Base-by-base conservation (phyloP, 2,329 filamentous ascomycete species). In the Dichotomopilus funicola region DNA sequence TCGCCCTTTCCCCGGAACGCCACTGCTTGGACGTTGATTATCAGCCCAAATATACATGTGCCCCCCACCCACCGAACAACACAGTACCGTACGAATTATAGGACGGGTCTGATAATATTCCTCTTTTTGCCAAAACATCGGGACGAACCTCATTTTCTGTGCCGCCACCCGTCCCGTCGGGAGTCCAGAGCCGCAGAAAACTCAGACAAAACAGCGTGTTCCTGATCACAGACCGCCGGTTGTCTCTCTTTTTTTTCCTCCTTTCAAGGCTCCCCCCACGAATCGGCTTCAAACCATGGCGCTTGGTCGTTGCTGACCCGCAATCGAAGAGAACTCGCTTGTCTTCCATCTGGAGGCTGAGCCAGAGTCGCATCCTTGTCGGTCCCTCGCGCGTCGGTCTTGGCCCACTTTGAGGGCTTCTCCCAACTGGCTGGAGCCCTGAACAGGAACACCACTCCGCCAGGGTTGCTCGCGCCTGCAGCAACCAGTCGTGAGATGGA, bases 401-500 rank as follows among this genome's bases (percentile, higher is more conserved):
- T 43, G 48, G 36, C 48, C 40, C 33, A 8, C 36, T 10, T 35
- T 41, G n/a, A 34, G 49, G 36, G 44, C 48, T 54, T 47, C 53
- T 54, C 51, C 54, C 56, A 54, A 56, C 54, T 59, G 54, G 56
- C 50, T 38, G 54, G 54, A 56, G 52, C 61, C 57, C 53, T 19
- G 55, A 50, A 41, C 36, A 36, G 38, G 9, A 27, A 27, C 19
- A 27, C 19, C 19, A 27, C 19, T 27, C 19, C 48, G 44, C 45
- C 58, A 59, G 55, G 54, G 54, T 49, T 51, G 27, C 37, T 58
- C 53, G 52, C 54, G 53, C 46, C 44, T 13, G 42, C 45, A 33
- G 42, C 49, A 49, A 40, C 54, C 53, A 59, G 59, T 63, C 63
- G 63, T 62, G 64, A 65, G 60, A 65, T 66, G 63, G 61, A 53